Base-by-base conservation (phyloP, 305 asterid species). In the Fraxinus dipetala region DNA sequence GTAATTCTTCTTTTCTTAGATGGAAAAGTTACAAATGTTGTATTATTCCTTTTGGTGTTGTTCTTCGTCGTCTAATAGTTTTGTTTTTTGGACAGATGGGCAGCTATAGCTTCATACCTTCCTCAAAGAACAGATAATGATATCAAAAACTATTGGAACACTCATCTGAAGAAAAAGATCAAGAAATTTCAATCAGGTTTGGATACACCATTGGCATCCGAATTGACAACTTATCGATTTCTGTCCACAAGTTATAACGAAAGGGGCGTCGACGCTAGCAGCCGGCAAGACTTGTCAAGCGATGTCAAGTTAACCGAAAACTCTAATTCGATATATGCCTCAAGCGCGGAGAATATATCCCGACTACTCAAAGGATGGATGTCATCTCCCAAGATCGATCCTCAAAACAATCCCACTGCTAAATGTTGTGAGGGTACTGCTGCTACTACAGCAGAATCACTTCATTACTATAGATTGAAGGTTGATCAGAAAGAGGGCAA, bases 121-220 rank as follows among this genome's bases (percentile, higher is more conserved):
- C 99, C 99, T 9, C 98, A 95, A 59, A 88, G 99, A 88, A 95
- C 99, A 6, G 99, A 95, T 6, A 94, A 95, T 45, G 99, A 95
- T 84, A 95, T 95, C 87, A 95, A 95, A 90, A 95, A 95, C 80
- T 94, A 93, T 35, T 95, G 98, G 99, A 95, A 95, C 90, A 94
- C 99, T 1, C 99, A 95, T 88, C 83, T 95, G 80, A 95, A 95
- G 86, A 95, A 95, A 84, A 95, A 95, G 90, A 90, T 95, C 72
- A 94, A 91, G 87, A 91, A 88, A 59, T 11, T 84, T 36, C 97
- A 89, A 69, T 40, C 89, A 82, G 87, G 84, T 40, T 72, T 75
- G 28, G 87, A 80, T 65, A 80, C 88, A 8, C 94, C 86, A 73
- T 74, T 83, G 79, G 35, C 83, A 7, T 80, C 89, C 4, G 87